These are phyloP conservation scores for Cystobasidiaceae sp. DNA, from an alignment of 1,284 basidiomycete genomes.

Conservation along the genomic window DNA sequence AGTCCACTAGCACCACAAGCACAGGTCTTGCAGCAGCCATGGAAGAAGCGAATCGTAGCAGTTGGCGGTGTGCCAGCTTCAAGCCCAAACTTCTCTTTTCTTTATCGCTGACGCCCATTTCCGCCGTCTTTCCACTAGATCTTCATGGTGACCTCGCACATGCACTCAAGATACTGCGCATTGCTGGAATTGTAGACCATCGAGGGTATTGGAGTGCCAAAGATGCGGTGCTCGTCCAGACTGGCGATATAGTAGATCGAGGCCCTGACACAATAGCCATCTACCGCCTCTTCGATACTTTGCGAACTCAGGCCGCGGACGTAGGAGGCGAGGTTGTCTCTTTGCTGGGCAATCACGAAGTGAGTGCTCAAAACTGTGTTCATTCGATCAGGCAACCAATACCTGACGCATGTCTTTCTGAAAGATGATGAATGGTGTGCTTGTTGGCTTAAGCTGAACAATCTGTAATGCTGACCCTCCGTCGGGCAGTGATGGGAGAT, in stretches of 20 bases:
- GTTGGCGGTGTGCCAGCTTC: conserved; percentile 8
- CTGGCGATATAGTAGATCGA: conserved; percentile 84
- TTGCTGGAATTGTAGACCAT: conserved; percentile 67
- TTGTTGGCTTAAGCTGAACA: background rate
- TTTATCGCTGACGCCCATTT: background rate
- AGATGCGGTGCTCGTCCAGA: conserved; percentile 59
- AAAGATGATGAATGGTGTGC: conserved; percentile 3
- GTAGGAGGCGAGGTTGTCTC: conserved; percentile 68
- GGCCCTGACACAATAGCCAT: conserved; percentile 80
- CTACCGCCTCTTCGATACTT: conserved; percentile 70
- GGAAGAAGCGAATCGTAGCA: conserved; percentile 24
- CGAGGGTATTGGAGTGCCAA: conserved; percentile 65
- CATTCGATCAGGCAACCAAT: too few relatives aligned
- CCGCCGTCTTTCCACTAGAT: background rate
- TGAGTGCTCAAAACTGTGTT: background rate
- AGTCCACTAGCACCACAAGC: background rate
- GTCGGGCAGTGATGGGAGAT: conserved; percentile 45
- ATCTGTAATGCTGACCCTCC: background rate
- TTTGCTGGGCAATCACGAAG: conserved; percentile 72
- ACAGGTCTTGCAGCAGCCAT: background rate
- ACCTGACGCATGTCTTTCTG: too few relatives aligned
- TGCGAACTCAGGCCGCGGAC: conserved; percentile 66
- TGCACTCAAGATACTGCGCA: conserved; percentile 65
- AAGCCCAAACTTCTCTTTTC: background rate
- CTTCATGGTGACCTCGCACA: conserved; percentile 55